phyloP scores from a whole-genome alignment of 495 filamentous ascomycete species.

The Tuber magnatum region DNA sequence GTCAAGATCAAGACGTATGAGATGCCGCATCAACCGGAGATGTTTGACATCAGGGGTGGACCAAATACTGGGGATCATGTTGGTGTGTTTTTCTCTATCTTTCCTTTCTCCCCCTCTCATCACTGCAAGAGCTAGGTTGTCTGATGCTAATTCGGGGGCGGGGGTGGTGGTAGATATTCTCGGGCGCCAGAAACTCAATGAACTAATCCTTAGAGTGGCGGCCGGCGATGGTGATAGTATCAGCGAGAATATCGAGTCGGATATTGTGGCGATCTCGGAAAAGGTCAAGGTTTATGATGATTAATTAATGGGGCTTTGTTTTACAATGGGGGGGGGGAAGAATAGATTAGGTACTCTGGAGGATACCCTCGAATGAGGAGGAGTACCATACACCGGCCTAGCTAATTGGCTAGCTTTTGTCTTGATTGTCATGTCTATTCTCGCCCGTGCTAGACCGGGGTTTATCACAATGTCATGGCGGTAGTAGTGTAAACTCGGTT shows the following conservation, averaged over 20 bases:
- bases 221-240: conserved; percentile 80
- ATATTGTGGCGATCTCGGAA: conserved; percentile 71
- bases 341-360: neutral
- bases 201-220: conserved; percentile 78
- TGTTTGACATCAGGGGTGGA: conserved; percentile 82
- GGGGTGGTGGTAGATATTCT: conserved; percentile 83
- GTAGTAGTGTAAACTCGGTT: neutral
- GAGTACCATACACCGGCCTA: neutral
- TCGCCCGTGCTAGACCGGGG: neutral
- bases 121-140: neutral
- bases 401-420: neutral
- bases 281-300: conserved; percentile 70
- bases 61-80: conserved; percentile 97
- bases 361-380: neutral
- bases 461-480: neutral
- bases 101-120: neutral
- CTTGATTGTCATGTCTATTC: neutral
- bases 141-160: neutral
- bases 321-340: neutral
- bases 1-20: conserved; percentile 76
- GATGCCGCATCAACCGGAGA: conserved; percentile 92
- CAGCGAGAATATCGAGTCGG: conserved; percentile 65
- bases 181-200: conserved; percentile 79
- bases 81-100: conserved; percentile 8
- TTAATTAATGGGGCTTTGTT: neutral